These are phyloP conservation scores for Eutypella sp. DNA, from an alignment of 2,329 filamentous ascomycete species.

Conservation along the genomic window DNA sequence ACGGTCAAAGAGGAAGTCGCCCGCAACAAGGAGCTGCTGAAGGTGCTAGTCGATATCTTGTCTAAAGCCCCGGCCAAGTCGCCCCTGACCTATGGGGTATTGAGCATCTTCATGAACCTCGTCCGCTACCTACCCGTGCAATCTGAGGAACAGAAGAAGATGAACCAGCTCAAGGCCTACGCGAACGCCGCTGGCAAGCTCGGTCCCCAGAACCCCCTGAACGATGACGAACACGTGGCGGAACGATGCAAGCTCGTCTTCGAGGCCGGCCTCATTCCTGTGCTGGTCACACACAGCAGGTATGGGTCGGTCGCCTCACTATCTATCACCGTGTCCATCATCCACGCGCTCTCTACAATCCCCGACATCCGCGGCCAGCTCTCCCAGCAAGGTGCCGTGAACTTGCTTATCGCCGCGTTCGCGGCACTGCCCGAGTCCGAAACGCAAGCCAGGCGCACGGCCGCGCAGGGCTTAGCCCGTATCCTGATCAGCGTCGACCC, in stretches of 20 bases:
- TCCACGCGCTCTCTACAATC: slow-evolving; percentile 73
- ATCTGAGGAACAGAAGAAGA: slow-evolving; percentile 87
- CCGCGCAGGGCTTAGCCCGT: slow-evolving; percentile 76
- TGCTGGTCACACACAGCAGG: slow-evolving; percentile 72
- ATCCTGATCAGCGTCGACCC: slow-evolving; percentile 86
- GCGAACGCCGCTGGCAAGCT: slow-evolving; percentile 74
- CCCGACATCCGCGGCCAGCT: slow-evolving; percentile 70
- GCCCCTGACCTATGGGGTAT: slow-evolving; percentile 73
- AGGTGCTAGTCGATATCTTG: slow-evolving; percentile 62
- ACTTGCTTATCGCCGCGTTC: slow-evolving; percentile 71
- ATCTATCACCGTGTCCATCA: slow-evolving; percentile 67
- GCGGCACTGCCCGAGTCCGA: slow-evolving; percentile 53
- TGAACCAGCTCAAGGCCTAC: slow-evolving; percentile 89
- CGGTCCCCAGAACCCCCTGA: slow-evolving; percentile 59
- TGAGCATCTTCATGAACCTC: slow-evolving; percentile 82
- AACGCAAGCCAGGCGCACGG: slow-evolving; percentile 45
- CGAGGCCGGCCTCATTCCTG: slow-evolving; percentile 69
- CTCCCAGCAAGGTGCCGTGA: slow-evolving; percentile 90
- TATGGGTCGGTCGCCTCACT: slow-evolving; percentile 66
- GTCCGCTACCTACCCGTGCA: slow-evolving; percentile 73
- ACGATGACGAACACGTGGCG: slow-evolving; percentile 71
- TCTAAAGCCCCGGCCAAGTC: slow-evolving; percentile 56
- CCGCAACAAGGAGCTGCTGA: slow-evolving; percentile 62
- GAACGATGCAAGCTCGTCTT: slow-evolving; percentile 74
- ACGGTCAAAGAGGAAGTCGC: slow-evolving; percentile 78